A percentile compares a stretch with the other conserved stretches of the same genome.
Evolutionary conservation across 495 filamentous ascomycete genomes (phyloP).

Genomic region (Penicillium psychrofluorescens): DNA sequence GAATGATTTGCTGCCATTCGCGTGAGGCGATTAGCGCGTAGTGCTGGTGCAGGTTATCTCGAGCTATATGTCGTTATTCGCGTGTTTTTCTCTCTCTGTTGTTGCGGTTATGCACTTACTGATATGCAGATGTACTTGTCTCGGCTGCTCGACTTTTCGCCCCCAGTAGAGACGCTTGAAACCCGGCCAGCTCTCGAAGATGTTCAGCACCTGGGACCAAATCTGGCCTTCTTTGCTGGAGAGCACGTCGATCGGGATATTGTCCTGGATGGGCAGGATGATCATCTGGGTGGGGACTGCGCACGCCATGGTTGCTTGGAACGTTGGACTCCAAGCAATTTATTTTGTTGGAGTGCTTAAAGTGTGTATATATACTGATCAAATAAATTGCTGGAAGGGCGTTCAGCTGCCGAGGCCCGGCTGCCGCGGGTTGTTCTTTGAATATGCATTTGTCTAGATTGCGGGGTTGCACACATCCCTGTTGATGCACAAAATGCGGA

Average conservation of each 20-base stretch:
- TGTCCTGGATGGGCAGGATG: slow-evolving; percentile 16
- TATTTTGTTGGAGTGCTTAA: no score
- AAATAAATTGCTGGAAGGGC: no score
- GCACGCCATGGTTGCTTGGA: slow-evolving; percentile 6
- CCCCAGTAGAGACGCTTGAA: slow-evolving; percentile 15
- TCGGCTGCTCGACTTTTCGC: slow-evolving; percentile 13
- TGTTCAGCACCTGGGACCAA: slow-evolving; percentile 12
- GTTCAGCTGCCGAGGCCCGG: slow-evolving; percentile 6
- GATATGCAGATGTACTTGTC: slow-evolving; percentile 15
- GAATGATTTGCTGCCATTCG: slow-evolving; percentile 11
- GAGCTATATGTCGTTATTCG: slow-evolving; percentile 6
- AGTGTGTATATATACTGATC: no score
- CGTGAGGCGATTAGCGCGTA: slow-evolving; percentile 14
- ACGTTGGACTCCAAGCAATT: not conserved
- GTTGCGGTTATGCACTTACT: slow-evolving; percentile 5
- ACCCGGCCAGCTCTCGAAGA: slow-evolving; percentile 10
- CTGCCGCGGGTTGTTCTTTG: slow-evolving; percentile 4
- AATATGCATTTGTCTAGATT: not conserved
- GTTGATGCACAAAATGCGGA: not conserved
- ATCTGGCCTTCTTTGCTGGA: slow-evolving; percentile 10
- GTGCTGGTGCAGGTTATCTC: slow-evolving; percentile 12
- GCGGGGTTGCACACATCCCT: slow-evolving; percentile 12
- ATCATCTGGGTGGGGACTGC: slow-evolving; percentile 21
- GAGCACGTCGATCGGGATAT: slow-evolving; percentile 9
- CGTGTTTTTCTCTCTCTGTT: not conserved